Conservation (phyloP, 164 flowering plant genomes). For the Sedum album region DNA sequence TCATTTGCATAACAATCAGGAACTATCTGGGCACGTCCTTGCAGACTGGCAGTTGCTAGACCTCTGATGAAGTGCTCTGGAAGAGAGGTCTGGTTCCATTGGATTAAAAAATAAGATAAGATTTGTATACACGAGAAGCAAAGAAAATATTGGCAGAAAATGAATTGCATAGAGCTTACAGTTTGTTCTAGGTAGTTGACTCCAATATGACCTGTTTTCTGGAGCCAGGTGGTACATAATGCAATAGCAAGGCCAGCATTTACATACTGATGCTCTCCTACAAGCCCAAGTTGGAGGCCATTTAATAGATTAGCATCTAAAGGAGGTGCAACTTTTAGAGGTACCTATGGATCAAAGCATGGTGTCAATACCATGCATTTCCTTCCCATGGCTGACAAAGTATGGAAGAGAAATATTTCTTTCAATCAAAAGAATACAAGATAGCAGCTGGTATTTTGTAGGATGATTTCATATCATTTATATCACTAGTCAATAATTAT, state of each 20-base stretch:
- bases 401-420: background rate
- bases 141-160: background rate
- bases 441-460: background rate
- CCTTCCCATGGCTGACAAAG: background rate
- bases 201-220: conserved; percentile 59
- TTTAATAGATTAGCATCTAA: conserved; percentile 57
- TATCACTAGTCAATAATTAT: background rate
- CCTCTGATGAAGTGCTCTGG: conserved; percentile 80
- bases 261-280: conserved; percentile 78
- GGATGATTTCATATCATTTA: background rate
- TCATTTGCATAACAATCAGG: conserved; percentile 34
- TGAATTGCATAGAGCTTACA: conserved; percentile 37
- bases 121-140: background rate
- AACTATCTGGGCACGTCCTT: conserved; percentile 90
- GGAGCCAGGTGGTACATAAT: conserved; percentile 68
- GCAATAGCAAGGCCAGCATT: conserved; percentile 94
- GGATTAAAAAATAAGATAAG: conserved; percentile 8
- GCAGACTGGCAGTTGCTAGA: conserved; percentile 59
- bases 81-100: conserved; percentile 43
- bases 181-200: conserved; percentile 30
- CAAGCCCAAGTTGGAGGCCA: conserved; percentile 71
- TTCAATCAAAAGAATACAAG: background rate
- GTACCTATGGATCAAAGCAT: conserved; percentile 41
- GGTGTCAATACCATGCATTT: conserved; percentile 4
- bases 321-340: conserved; percentile 61